These are phyloP conservation scores for Penicillium mononematosum DNA, from an alignment of 495 filamentous ascomycete genomes.

Conservation along the genomic window DNA sequence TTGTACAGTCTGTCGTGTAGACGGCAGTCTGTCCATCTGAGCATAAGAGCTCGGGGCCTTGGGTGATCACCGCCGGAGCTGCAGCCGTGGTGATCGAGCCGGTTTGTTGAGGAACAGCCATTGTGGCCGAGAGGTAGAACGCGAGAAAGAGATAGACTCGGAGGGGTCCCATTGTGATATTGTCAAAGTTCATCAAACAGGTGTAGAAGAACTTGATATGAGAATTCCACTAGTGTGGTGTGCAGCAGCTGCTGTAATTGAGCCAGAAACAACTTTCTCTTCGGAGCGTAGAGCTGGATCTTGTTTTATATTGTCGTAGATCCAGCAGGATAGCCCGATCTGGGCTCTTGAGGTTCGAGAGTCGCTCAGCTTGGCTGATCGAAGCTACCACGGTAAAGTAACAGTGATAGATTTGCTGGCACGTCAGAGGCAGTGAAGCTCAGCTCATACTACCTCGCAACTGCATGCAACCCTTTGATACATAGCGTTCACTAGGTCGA, in stretches of 20 bases:
- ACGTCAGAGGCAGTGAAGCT: background rate
- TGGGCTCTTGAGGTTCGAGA: background rate
- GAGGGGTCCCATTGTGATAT: conserved; percentile 6
- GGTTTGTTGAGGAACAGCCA: conserved; percentile 17
- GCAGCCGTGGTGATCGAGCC: conserved; percentile 4
- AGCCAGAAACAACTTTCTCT: background rate
- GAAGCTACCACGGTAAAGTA: background rate
- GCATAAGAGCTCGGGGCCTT: conserved; percentile 21
- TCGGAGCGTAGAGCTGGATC: background rate
- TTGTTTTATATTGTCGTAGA: background rate
- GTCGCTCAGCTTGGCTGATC: background rate
- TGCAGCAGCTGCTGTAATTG: background rate
- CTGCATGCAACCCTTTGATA: conserved; percentile 11
- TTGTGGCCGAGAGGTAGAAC: conserved; percentile 1
- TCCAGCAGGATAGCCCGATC: background rate
- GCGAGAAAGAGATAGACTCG: background rate
- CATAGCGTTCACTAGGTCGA: no score
- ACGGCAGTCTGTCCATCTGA: conserved; percentile 24
- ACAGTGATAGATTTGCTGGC: background rate
- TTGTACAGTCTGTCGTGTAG: conserved; percentile 32
- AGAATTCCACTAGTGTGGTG: background rate
- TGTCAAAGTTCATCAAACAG: background rate
- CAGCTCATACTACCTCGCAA: conserved; percentile 6
- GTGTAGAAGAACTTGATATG: background rate
- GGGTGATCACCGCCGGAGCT: conserved; percentile 16